A percentile compares a stretch with the other conserved stretches of the same genome.
phyloP scores from a whole-genome alignment of 1,284 basidiomycete species.

The Papiliotrema laurentii region DNA sequence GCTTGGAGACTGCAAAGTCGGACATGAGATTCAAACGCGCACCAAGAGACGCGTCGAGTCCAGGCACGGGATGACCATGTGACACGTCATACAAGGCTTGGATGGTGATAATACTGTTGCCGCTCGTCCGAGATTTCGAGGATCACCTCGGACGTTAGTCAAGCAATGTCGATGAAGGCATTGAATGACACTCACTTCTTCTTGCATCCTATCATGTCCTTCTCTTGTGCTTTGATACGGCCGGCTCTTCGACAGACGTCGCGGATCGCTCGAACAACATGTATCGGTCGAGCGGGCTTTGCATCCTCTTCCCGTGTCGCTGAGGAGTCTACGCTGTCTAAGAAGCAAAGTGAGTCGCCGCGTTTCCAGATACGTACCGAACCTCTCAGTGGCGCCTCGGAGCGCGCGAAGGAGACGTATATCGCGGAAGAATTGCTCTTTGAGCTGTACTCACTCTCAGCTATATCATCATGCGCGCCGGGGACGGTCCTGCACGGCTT shows the following conservation, averaged over 20 bases:
- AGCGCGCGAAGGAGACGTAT: no score
- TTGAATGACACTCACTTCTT: background rate
- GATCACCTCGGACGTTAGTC: background rate
- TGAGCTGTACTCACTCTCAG: no score
- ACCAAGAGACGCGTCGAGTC: slow-evolving; percentile 3
- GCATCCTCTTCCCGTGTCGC: slow-evolving; percentile 6
- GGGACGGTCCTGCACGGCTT: slow-evolving; percentile 71
- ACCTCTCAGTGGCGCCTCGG: no score
- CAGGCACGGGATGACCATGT: background rate
- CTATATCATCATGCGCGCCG: slow-evolving; percentile 54
- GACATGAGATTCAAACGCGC: background rate
- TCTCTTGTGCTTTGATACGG: background rate
- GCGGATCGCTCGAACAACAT: background rate
- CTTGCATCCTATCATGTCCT: background rate
- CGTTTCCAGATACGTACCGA: no score
- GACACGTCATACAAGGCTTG: background rate
- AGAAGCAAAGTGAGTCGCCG: slow-evolving; percentile 6
- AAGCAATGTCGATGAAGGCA: background rate
- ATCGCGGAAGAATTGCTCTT: no score
- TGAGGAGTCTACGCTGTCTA: slow-evolving; percentile 8
- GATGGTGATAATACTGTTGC: background rate
- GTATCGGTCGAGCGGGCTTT: background rate
- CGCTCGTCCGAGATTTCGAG: background rate
- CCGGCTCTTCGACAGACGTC: background rate
- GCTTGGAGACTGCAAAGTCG: background rate